These are phyloP conservation scores for Spirogloea muscicola DNA, from an alignment of 139 green algal genomes.

Conservation along the genomic window DNA sequence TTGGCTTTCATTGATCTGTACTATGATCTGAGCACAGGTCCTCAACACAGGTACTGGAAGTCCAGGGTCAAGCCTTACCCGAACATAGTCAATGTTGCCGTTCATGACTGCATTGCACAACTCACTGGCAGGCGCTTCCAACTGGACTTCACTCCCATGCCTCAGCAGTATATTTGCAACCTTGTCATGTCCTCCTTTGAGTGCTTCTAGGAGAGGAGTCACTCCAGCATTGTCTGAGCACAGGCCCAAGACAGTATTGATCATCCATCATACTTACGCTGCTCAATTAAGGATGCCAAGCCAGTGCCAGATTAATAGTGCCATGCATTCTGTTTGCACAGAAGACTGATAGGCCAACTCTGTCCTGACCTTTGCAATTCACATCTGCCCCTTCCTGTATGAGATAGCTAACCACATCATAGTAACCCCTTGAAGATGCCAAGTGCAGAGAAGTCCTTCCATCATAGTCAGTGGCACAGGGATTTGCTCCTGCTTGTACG, in stretches of 20 bases:
- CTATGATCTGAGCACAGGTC: no score
- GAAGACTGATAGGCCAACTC: not conserved
- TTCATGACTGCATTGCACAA: slow-evolving; percentile 23
- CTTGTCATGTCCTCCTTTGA: slow-evolving; percentile 1
- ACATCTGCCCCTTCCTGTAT: slow-evolving; percentile 16
- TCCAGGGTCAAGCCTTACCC: not conserved
- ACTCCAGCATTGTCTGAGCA: slow-evolving; percentile 2
- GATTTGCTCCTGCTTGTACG: no score
- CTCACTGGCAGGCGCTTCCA: slow-evolving; percentile 1
- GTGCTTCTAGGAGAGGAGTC: slow-evolving; percentile 14
- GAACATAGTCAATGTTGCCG: slow-evolving; percentile 8
- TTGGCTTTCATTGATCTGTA: no score
- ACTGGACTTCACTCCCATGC: not conserved
- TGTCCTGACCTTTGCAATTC: not conserved
- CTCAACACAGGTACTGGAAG: no score
- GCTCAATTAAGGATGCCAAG: not conserved
- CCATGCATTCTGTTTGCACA: no score
- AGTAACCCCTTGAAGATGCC: slow-evolving; percentile 20
- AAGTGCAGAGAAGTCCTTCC: slow-evolving; percentile 13
- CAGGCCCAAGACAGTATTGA: not conserved
- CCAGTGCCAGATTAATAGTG: no score
- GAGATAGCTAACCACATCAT: slow-evolving; percentile 19
- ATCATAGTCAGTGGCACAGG: no score
- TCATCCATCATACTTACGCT: no score
- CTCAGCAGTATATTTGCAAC: not conserved